phyloP scores from a whole-genome alignment of 495 filamentous ascomycete genomes.

The Xylaria longipes region DNA sequence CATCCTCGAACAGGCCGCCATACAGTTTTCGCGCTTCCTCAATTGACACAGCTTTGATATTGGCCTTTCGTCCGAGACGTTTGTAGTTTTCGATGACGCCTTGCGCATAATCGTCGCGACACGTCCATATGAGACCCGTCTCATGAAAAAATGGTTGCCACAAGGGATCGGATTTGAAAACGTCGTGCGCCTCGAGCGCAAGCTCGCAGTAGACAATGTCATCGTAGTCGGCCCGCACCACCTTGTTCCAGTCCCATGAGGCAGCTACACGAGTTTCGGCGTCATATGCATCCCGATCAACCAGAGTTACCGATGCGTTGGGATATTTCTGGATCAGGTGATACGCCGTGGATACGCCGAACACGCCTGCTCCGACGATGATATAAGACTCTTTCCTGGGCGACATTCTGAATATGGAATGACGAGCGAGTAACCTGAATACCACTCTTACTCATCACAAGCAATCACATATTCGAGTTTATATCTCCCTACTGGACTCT shows the following conservation, averaged over 20 bases:
- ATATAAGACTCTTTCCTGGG: conserved; percentile 52
- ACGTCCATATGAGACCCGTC: conserved; percentile 59
- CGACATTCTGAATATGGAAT: conserved; percentile 9
- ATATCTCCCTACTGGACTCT: background rate
- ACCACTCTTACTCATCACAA: background rate
- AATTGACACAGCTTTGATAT: conserved; percentile 47
- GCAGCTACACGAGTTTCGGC: conserved; percentile 55
- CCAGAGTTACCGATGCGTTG: conserved; percentile 56
- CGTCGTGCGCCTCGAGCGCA: conserved; percentile 62
- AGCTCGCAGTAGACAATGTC: conserved; percentile 63
- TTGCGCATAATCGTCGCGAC: conserved; percentile 49
- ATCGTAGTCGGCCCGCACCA: conserved; percentile 70
- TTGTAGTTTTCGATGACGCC: conserved; percentile 57
- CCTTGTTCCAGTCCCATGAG: conserved; percentile 73
- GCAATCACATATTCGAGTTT: background rate
- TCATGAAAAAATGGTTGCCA: conserved; percentile 63
- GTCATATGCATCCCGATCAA: conserved; percentile 61
- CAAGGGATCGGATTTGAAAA: conserved; percentile 60
- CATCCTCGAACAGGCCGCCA: conserved; percentile 59
- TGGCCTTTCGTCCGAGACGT: conserved; percentile 50
- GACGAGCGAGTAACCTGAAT: background rate
- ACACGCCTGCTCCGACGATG: conserved; percentile 70
- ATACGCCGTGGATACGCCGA: conserved; percentile 69
- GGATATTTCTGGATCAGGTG: conserved; percentile 61
- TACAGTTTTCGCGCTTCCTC: conserved; percentile 54